Evolutionary conservation across 148 eudicot genomes (phyloP).

Genomic region (Drosera capensis): DNA sequence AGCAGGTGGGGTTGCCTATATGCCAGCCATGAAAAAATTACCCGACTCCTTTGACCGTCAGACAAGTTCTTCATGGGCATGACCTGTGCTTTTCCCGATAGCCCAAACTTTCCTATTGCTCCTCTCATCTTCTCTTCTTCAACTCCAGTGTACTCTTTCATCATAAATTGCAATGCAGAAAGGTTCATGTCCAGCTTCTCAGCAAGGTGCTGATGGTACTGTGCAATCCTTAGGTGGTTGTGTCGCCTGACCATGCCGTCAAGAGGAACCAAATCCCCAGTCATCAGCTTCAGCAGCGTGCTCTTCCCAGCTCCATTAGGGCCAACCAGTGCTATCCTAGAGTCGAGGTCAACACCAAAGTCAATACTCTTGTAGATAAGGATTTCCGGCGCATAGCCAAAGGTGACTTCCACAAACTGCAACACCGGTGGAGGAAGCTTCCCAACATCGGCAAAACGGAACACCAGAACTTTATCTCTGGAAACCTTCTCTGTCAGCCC

Average conservation of each 20-base stretch:
- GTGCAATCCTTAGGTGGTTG: constrained; percentile 74
- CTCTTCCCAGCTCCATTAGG: constrained; percentile 97
- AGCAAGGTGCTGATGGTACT: constrained; percentile 72
- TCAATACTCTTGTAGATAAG: constrained; percentile 62
- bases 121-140: constrained; percentile 90
- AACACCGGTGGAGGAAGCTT: constrained; percentile 54
- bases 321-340: constrained; percentile 78
- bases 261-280: constrained; percentile 58
- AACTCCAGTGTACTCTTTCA: constrained; percentile 67
- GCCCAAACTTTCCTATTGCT: constrained; percentile 73
- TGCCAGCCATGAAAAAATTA: constrained; percentile 79
- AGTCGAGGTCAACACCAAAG: constrained; percentile 84
- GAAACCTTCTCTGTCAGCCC: constrained; percentile 84
- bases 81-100: constrained; percentile 70
- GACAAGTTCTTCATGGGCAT: constrained; percentile 89
- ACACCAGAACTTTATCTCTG: constrained; percentile 44
- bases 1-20: constrained; percentile 69
- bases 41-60: constrained; percentile 65
- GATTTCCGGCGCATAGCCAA: constrained; percentile 56
- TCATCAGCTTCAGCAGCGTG: constrained; percentile 86
- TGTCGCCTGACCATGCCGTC: constrained; percentile 89
- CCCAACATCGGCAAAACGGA: constrained; percentile 54
- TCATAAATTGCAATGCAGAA: constrained; percentile 71
- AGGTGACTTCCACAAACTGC: constrained; percentile 49
- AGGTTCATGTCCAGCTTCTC: constrained; percentile 70